Conservation (phyloP, 2,329 filamentous ascomycete species). For the Talaromyces sp. region DNA sequence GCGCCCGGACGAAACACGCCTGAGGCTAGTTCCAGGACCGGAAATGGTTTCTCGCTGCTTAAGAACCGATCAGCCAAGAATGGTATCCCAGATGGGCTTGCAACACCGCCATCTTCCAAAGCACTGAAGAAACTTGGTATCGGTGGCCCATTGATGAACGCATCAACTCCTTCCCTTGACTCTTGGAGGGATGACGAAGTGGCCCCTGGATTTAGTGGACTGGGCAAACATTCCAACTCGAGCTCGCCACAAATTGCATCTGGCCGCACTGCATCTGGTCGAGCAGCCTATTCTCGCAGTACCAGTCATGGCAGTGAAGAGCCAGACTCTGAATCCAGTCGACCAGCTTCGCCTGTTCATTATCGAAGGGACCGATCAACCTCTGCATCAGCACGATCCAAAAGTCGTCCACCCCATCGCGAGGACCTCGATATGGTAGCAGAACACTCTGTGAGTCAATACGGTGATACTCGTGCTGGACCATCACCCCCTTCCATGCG, state of each 20-base stretch:
- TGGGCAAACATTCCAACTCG: conserved; percentile 36
- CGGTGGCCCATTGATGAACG: conserved; percentile 24
- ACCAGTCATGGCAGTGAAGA: conserved; percentile 30
- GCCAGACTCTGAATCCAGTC: conserved; percentile 35
- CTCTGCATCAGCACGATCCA: conserved; percentile 54
- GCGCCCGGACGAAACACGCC: conserved; percentile 34
- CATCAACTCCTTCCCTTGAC: conserved; percentile 38
- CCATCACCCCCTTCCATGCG: conserved; percentile 36
- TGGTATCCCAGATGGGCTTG: conserved; percentile 28
- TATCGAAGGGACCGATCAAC: conserved; percentile 52
- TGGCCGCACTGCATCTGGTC: conserved; percentile 14
- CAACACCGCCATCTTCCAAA: conserved; percentile 24
- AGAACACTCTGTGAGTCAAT: conserved; percentile 40
- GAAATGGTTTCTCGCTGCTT: conserved; percentile 45
- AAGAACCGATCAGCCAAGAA: conserved; percentile 42
- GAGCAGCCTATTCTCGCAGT: conserved; percentile 21
- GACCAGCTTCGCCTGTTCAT: conserved; percentile 36
- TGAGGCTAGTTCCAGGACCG: conserved; percentile 32
- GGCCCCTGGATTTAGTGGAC: conserved; percentile 28
- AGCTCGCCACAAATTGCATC: conserved; percentile 36
- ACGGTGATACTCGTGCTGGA: conserved; percentile 25
- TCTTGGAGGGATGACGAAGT: conserved; percentile 38
- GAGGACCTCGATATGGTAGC: conserved; percentile 54
- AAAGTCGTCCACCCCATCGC: conserved; percentile 51
- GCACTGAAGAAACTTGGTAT: conserved; percentile 43